Conservation (phyloP, 805 yeast genomes). For the Kodamaea restingae region DNA sequence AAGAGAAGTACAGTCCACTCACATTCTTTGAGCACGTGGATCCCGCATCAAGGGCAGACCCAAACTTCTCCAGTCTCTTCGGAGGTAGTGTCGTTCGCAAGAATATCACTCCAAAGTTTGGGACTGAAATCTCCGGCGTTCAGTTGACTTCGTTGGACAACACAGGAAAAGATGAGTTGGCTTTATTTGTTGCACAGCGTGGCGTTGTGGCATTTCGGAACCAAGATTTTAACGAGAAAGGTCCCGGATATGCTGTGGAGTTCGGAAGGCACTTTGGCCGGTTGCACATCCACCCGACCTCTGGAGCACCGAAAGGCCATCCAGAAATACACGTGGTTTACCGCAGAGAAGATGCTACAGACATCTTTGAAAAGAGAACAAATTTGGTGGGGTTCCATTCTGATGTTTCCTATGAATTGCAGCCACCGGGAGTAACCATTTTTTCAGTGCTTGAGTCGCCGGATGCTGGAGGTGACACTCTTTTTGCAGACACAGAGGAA, state of each 20-base stretch:
- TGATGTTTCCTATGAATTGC: conserved; percentile 38
- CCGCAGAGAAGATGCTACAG: conserved; percentile 16
- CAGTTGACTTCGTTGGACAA: conserved; percentile 15
- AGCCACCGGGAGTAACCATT: conserved; percentile 38
- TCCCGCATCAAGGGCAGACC: conserved; percentile 17
- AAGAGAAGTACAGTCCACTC: conserved; percentile 14
- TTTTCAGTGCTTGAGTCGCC: conserved; percentile 37
- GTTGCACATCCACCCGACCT: conserved; percentile 28
- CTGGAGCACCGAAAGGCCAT: conserved; percentile 30
- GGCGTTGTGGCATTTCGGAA: conserved; percentile 19
- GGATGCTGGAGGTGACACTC: conserved; percentile 33
- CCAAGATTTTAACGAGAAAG: conserved; percentile 18
- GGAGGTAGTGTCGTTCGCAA: conserved; percentile 5
- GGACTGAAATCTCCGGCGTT: conserved; percentile 14
- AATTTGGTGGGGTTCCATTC: conserved; percentile 33
- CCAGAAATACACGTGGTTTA: conserved; percentile 30
- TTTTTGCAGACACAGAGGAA: conserved; percentile 37
- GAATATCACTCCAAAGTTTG: conserved; percentile 18
- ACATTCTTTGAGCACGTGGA: conserved; percentile 14
- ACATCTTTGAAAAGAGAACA: conserved; percentile 18
- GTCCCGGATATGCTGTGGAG: conserved; percentile 30
- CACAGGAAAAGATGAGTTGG: conserved; percentile 18
- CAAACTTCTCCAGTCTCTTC: conserved; percentile 13
- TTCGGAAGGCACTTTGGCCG: conserved; percentile 34
- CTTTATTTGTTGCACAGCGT: conserved; percentile 17